Conservation (phyloP, 148 eudicot species). For the Silene latifolia region DNA sequence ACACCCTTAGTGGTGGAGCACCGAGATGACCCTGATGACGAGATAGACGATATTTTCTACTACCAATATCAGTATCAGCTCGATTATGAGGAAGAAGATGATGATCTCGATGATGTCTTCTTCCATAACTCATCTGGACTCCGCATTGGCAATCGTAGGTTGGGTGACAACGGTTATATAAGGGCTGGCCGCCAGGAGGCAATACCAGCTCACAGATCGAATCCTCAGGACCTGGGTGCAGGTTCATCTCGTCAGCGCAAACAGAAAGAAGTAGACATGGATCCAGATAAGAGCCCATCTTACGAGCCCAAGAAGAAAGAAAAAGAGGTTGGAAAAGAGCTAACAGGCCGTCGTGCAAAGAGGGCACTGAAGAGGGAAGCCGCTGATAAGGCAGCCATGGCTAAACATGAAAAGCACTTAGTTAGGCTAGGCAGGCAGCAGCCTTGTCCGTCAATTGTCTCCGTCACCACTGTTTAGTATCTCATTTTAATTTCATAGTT, state of each 20-base stretch:
- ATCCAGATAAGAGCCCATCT: slow-evolving; percentile 32
- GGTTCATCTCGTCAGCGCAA: slow-evolving; percentile 62
- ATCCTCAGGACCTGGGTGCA: slow-evolving; percentile 35
- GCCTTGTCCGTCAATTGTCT: neutral
- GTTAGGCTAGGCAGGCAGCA: slow-evolving; percentile 54
- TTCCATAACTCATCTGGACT: slow-evolving; percentile 44
- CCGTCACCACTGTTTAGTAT: slow-evolving; percentile 23
- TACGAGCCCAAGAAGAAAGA: slow-evolving; percentile 64
- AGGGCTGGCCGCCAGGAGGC: slow-evolving; percentile 83
- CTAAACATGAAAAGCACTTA: slow-evolving; percentile 69
- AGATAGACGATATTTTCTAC: slow-evolving; percentile 36
- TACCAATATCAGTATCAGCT: slow-evolving; percentile 39
- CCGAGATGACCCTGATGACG: slow-evolving; percentile 44
- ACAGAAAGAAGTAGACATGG: slow-evolving; percentile 55
- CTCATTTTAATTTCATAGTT: neutral
- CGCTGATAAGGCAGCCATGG: slow-evolving; percentile 82
- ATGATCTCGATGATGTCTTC: slow-evolving; percentile 63
- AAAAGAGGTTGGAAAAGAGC: slow-evolving; percentile 49
- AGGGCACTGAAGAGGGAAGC: slow-evolving; percentile 90
- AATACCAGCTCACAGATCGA: slow-evolving; percentile 47
- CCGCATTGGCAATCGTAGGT: slow-evolving; percentile 72
- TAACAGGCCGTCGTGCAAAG: slow-evolving; percentile 78
- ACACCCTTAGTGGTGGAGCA: slow-evolving; percentile 58
- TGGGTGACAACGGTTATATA: slow-evolving; percentile 80
- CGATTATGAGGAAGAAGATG: slow-evolving; percentile 45